Evolutionary conservation across 2,329 filamentous ascomycete genomes (phyloP), one percentile per base, ranked within the genome.

Genomic region (Xylaria sp.): DNA sequence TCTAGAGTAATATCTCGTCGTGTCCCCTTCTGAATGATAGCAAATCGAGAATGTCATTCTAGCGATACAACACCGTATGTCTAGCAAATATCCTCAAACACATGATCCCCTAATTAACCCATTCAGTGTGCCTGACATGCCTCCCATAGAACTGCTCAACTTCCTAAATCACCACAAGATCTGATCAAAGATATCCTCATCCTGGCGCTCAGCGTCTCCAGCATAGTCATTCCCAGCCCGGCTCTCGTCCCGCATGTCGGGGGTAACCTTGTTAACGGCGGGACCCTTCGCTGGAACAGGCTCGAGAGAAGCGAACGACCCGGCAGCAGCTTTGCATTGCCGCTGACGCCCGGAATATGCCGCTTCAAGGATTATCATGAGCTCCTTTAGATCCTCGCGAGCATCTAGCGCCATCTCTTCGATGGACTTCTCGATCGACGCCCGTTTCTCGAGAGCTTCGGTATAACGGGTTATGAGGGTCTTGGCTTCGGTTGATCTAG

Each of bases 351-450:
- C 69, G 2, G 53, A 24, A 32, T 69, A 69, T 4, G 55, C 57
- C 11, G 69, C 67, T 19, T 59, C 39, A 0, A 71, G 57, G 19
- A 69, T 3, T 4, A 60, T 19, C 1, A 30, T 21, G 19, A 71
- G 56, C 5, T 63, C 66, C 7, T 54, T 27, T 19, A 64, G 48
- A 27, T 64, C 54, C n/a, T 64, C 47, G 2, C 53, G 32, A 3
- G 47, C 27, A 5, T 64, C 17, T 2, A 24, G 9, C 1, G 69
- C 51, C n/a, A 69, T 4, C 14, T 56, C 30, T 39, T 67, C 57
- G 36, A 71, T 71, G 2, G 65, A 62, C 36, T 58, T 61, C 24
- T 69, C 66, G 48, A 71, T 70, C 27, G 54, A 30, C 12, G 59
- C 65, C 30, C 53, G 63, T 19, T 60, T 21, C 27, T 62, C 63